Conservation (phyloP, 2,329 filamentous ascomycete genomes). For the Penicillium sp. region DNA sequence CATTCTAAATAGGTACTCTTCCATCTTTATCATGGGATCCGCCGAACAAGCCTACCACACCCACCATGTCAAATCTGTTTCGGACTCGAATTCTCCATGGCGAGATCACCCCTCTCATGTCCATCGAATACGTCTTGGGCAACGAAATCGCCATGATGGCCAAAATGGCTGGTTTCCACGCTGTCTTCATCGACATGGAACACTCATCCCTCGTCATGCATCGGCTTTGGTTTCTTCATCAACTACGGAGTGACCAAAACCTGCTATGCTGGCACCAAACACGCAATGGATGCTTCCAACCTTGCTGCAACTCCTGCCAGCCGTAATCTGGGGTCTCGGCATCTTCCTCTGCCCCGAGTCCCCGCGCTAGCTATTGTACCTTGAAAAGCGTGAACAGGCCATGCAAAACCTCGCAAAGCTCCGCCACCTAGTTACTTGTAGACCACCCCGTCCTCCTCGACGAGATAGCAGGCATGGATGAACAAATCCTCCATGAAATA, state of each 20-base stretch:
- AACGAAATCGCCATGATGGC: slow-evolving; percentile 13
- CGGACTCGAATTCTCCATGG: slow-evolving; percentile 32
- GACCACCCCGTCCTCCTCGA: slow-evolving; percentile 39
- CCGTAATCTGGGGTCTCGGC: slow-evolving; percentile 16
- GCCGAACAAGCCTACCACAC: slow-evolving; percentile 12
- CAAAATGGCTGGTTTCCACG: slow-evolving; percentile 44
- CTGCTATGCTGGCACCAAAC: slow-evolving; percentile 15
- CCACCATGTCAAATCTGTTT: slow-evolving; percentile 30
- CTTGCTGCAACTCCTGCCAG: slow-evolving; percentile 21
- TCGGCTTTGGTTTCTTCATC: slow-evolving; percentile 24
- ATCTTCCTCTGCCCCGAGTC: slow-evolving; percentile 23
- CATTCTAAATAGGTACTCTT: neutral
- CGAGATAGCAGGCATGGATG: slow-evolving; percentile 27
- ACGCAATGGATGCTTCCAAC: slow-evolving; percentile 28
- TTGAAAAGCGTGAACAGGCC: slow-evolving; percentile 15
- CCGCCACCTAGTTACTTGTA: slow-evolving; percentile 38
- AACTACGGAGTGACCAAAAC: slow-evolving; percentile 23
- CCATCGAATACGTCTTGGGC: slow-evolving; percentile 35
- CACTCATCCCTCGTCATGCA: slow-evolving; percentile 44
- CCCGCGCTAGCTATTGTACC: slow-evolving; percentile 23
- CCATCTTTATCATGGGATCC: slow-evolving; percentile 23
- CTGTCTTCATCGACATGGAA: slow-evolving; percentile 50
- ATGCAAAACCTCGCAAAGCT: slow-evolving; percentile 27
- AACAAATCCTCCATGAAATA: slow-evolving; percentile 36
- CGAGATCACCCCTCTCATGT: slow-evolving; percentile 29